These are phyloP conservation scores for Cladosporium sp. DNA, from an alignment of 2,329 filamentous ascomycete genomes.

Conservation along the genomic window DNA sequence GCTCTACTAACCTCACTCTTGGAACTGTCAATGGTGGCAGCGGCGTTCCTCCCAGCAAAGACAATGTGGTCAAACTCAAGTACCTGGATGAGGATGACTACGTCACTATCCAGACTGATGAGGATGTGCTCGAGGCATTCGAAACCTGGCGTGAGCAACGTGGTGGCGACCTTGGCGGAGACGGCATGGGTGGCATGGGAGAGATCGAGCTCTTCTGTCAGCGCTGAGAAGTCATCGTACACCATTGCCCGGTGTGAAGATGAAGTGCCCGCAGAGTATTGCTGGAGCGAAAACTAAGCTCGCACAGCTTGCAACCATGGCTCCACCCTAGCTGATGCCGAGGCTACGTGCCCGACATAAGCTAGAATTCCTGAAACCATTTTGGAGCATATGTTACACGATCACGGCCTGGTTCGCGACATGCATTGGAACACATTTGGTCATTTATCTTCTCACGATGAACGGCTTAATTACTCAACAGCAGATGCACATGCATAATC, in stretches of 20 bases:
- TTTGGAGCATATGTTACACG: slow-evolving; percentile 1
- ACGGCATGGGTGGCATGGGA: slow-evolving; percentile 64
- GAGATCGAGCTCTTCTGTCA: slow-evolving; percentile 87
- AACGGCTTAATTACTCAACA: background rate
- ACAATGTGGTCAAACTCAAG: slow-evolving; percentile 41
- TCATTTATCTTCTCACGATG: background rate
- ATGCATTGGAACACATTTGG: background rate
- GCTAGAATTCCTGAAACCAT: background rate
- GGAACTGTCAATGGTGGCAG: slow-evolving; percentile 26
- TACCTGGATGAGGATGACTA: slow-evolving; percentile 23
- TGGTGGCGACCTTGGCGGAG: slow-evolving; percentile 35
- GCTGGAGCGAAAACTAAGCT: background rate
- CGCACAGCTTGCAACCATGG: background rate
- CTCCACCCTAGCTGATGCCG: background rate
- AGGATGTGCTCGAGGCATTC: slow-evolving; percentile 95
- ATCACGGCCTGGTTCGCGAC: background rate
- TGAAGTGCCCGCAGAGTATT: background rate
- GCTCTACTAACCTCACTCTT: slow-evolving; percentile 82
- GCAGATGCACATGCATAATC: background rate
- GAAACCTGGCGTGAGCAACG: slow-evolving; percentile 87
- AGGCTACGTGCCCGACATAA: background rate
- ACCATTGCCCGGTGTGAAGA: background rate
- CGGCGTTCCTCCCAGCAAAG: slow-evolving; percentile 61
- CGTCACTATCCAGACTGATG: slow-evolving; percentile 62
- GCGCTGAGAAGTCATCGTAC: slow-evolving; percentile 42